Conservation (phyloP, 169 alveolate genomes). For the Theileria sp. region DNA sequence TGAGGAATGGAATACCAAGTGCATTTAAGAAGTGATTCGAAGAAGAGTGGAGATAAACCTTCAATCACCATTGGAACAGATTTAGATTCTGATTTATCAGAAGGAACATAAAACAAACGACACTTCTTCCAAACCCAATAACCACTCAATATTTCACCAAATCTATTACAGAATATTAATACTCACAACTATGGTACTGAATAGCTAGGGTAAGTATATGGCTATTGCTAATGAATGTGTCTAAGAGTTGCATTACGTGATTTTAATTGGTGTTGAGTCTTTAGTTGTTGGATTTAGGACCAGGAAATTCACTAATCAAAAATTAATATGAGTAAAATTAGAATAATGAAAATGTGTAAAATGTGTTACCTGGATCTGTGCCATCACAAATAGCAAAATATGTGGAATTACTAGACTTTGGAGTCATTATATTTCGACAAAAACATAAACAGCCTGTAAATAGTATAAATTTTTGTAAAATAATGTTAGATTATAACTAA, state of each 20-base stretch:
- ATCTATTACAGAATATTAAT: not conserved
- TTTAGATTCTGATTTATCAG: conserved; percentile 17
- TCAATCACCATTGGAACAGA: conserved; percentile 41
- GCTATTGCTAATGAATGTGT: not conserved
- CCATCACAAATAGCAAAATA: conserved; percentile 65
- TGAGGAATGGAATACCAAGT: not conserved
- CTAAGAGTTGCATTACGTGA: conserved; percentile 26
- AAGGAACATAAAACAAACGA: conserved; percentile 45
- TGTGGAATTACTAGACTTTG: conserved; percentile 41
- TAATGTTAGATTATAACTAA: not conserved
- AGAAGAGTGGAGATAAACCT: conserved; percentile 52
- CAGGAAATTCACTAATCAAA: conserved; percentile 41
- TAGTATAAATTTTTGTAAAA: not conserved
- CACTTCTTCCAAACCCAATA: conserved; percentile 63
- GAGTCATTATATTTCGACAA: conserved; percentile 50
- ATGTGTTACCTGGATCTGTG: conserved; percentile 49
- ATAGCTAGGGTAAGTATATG: not conserved
- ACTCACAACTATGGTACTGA: too few species aligned
- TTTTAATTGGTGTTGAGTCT: not conserved
- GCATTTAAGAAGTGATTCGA: conserved; percentile 40
- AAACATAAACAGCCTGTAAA: conserved; percentile 50
- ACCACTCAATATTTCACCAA: conserved; percentile 57
- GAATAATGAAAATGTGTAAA: conserved; percentile 15
- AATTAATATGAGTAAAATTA: too few species aligned
- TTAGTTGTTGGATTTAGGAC: conserved; percentile 43